These are phyloP conservation scores for Talaromyces ruber DNA, from an alignment of 495 filamentous ascomycete species.

Conservation along the genomic window DNA sequence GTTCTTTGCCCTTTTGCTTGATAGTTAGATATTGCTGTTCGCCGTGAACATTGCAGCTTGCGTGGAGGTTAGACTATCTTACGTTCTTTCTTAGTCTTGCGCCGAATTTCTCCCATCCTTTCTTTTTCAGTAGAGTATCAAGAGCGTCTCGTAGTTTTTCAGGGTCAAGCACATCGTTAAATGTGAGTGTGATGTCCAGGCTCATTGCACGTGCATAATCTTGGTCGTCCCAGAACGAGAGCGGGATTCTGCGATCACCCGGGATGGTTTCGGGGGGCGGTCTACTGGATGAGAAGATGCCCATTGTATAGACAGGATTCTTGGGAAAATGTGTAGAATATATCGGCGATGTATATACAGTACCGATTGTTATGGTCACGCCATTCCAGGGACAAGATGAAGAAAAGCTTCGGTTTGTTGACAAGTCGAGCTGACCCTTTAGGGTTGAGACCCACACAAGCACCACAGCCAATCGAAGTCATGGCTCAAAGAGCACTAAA, in stretches of 20 bases:
- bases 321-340: background rate
- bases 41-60: background rate
- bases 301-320: background rate
- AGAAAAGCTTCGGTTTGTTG: background rate
- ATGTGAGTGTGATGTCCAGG: slow-evolving; percentile 20
- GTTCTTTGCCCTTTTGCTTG: slow-evolving; percentile 13
- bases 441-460: background rate
- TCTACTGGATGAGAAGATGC: background rate
- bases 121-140: slow-evolving; percentile 22
- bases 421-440: background rate
- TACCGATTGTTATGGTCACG: background rate
- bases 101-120: slow-evolving; percentile 37
- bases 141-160: slow-evolving; percentile 29
- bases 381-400: background rate
- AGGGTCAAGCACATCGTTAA: slow-evolving; percentile 40
- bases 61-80: background rate
- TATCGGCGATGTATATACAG: background rate
- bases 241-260: background rate
- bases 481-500: too few species aligned
- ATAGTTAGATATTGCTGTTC: slow-evolving; percentile 8
- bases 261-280: background rate
- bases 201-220: slow-evolving; percentile 5
- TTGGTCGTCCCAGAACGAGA: background rate
- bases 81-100: slow-evolving; percentile 32
- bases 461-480: background rate